Conservation (phyloP, 2,329 filamentous ascomycete species). For the Knoxdaviesia proteae region DNA sequence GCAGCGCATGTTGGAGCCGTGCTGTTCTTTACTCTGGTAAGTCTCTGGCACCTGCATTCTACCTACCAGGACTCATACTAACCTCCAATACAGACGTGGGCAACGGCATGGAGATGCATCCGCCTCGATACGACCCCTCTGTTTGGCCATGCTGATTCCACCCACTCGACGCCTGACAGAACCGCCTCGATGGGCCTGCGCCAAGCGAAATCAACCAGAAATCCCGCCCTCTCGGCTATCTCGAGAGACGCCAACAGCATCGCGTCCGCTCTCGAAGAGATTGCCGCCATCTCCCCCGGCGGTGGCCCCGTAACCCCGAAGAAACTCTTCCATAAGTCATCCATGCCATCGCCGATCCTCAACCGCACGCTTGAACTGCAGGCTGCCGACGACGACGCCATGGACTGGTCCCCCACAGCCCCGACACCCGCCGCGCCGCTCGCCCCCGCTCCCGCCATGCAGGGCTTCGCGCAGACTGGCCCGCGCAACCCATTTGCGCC, state of each 20-base stretch:
- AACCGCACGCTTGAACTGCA: no score
- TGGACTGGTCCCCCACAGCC: slow-evolving; percentile 48
- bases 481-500: slow-evolving; percentile 3
- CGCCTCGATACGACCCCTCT: slow-evolving; percentile 36
- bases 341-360: no score
- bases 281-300: no score
- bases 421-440: slow-evolving; percentile 18
- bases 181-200: no score
- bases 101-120: slow-evolving; percentile 16
- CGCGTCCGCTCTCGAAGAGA: no score
- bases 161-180: background rate
- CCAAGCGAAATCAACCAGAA: no score
- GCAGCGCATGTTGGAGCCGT: slow-evolving; percentile 34
- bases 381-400: slow-evolving; percentile 28
- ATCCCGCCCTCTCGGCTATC: no score
- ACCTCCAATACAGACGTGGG: slow-evolving; percentile 1
- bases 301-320: no score
- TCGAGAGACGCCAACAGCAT: no score
- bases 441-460: background rate
- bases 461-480: background rate
- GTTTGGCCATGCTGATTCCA: slow-evolving; percentile 14
- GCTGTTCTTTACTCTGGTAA: slow-evolving; percentile 30
- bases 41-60: slow-evolving; percentile 8
- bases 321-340: no score
- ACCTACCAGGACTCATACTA: background rate